Base-by-base conservation (phyloP, 1,284 basidiomycete genomes). In the Rhodotorula mucilaginosa region DNA sequence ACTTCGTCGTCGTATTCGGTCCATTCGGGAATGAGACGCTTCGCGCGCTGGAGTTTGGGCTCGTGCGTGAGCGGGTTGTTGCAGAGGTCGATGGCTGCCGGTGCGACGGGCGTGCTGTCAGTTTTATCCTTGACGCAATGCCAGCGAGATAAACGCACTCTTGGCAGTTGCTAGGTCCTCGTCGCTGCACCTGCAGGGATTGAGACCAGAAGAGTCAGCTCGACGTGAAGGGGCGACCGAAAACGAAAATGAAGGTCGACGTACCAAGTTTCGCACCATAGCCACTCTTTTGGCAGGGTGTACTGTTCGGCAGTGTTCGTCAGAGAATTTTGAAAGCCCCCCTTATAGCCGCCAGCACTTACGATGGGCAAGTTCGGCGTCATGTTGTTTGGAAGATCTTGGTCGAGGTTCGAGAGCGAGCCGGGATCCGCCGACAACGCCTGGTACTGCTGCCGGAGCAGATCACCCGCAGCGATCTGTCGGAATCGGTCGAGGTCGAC, bases 401-500 rank as follows among this genome's bases (percentile, higher is more conserved):
- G 96, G 80, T 99, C 96, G 39, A 99, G 85, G 80, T 99, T 99
- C 63, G 94, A 90, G 3, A 99, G 84, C 10, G 93, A 97, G 79
- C 91, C 88, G 0, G 94, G 94, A 80, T 99, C 97, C 18, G 91
- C 90, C 0, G 94, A 97, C 4, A 99, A 85, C 51, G 88, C 88
- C 79, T 99, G 96, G 79, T 99, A 99, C 78, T 92, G 90, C 23
- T 89, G 89, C 71, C 96, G 89, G 21, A 99, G 86, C 57, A 93
- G 89, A 80, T 99, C 96, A 85, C 93, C 81, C 12, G 80, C 83
- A 0, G 82, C 83, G 21, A 82, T 76, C 34, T 92, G 88, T 75
- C 96, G 88, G 87, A 99, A 98, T 23, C 91, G 87, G 62, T 93
- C 90, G n/a, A 99, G 86, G 81, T 99, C 96, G 58, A 99, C 89